A percentile compares a stretch with the other conserved stretches of the same genome.
Evolutionary conservation across 495 filamentous ascomycete species (phyloP).

Genomic region (Lentithecium fluviatile): DNA sequence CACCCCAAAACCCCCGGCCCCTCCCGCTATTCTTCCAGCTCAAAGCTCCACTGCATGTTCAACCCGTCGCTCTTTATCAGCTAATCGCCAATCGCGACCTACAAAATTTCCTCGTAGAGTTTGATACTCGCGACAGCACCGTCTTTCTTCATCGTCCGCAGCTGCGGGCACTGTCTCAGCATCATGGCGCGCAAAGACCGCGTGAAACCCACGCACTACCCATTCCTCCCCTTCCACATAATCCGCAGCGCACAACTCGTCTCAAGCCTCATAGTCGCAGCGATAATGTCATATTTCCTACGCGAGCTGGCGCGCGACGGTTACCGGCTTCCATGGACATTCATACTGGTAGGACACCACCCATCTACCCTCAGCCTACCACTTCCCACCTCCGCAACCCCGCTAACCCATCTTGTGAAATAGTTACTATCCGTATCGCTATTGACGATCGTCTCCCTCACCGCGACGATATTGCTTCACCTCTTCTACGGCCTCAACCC

Average conservation of each 20-base stretch:
- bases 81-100: no score
- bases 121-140: background rate
- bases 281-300: constrained; percentile 62
- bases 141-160: no score
- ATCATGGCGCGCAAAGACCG: constrained; percentile 43
- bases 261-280: constrained; percentile 56
- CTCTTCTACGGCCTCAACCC: constrained; percentile 58
- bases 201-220: constrained; percentile 56
- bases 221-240: constrained; percentile 57
- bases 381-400: background rate
- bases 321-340: constrained; percentile 62
- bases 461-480: constrained; percentile 57
- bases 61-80: no score
- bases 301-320: constrained; percentile 56
- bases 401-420: constrained; percentile 32
- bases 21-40: no score
- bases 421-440: constrained; percentile 56
- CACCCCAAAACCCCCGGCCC: no score
- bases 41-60: no score
- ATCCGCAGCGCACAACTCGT: constrained; percentile 53
- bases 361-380: background rate
- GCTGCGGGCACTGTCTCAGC: constrained; percentile 32
- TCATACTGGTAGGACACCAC: constrained; percentile 62
- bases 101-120: no score
- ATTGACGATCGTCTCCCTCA: constrained; percentile 54